phyloP scores from a whole-genome alignment of 495 filamentous ascomycete genomes.

The Glutinoglossum americanum region DNA sequence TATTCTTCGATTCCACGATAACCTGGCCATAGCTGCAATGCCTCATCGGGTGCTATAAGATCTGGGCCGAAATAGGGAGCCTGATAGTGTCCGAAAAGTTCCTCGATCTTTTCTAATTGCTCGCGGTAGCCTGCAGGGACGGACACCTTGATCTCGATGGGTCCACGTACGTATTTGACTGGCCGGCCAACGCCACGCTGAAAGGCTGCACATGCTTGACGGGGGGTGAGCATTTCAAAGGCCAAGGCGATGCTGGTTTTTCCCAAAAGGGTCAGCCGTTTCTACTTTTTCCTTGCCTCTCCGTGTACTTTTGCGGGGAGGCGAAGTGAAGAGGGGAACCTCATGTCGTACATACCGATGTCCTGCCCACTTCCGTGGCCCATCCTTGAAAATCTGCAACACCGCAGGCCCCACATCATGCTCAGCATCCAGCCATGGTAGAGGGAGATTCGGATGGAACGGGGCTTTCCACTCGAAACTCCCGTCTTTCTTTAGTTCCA shows the following conservation, averaged over 20 bases:
- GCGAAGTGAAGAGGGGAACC: conserved; percentile 3
- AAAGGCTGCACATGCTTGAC: conserved; percentile 63
- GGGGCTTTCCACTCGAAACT: conserved; percentile 88
- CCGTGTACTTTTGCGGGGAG: not conserved
- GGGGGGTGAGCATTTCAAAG: conserved; percentile 72
- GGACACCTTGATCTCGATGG: conserved; percentile 65
- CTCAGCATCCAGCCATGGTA: conserved; percentile 96
- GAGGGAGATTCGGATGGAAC: conserved; percentile 65
- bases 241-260: conserved; percentile 58
- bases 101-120: conserved; percentile 53
- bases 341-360: conserved; percentile 35
- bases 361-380: conserved; percentile 60
- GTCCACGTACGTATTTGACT: conserved; percentile 52
- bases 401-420: conserved; percentile 92
- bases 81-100: conserved; percentile 35
- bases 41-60: conserved; percentile 39
- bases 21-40: conserved; percentile 72
- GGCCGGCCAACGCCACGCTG: conserved; percentile 52
- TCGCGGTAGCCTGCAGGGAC: conserved; percentile 78
- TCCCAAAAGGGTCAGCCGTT: not conserved
- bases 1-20: conserved; percentile 87
- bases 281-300: not conserved
- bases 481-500: conserved; percentile 63
- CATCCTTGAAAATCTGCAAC: conserved; percentile 89
- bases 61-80: conserved; percentile 53